These are phyloP conservation scores for Arthrobotrys sphaeroides DNA, from an alignment of 2,329 filamentous ascomycete species.

Conservation along the genomic window DNA sequence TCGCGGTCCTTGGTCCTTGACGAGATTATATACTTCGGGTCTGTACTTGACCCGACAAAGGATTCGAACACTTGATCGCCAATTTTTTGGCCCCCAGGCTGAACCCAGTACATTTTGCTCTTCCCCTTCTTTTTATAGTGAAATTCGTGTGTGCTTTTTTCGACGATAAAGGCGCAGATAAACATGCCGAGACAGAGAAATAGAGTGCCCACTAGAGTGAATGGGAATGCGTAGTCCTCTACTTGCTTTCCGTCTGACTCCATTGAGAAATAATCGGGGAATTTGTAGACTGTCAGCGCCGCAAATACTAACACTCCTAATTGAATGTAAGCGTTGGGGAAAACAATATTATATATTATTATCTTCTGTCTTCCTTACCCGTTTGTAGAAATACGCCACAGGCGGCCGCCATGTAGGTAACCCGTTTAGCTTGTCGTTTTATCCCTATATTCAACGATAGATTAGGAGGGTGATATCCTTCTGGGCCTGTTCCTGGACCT, in stretches of 20 bases:
- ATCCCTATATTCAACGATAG: conserved; percentile 47
- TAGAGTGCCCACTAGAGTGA: conserved; percentile 32
- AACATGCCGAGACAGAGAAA: conserved; percentile 46
- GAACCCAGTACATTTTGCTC: conserved; percentile 51
- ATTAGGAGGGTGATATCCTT: conserved; percentile 27
- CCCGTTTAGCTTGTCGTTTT: neutral
- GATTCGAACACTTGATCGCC: conserved; percentile 54
- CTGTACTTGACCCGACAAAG: conserved; percentile 7
- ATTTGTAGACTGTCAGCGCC: neutral
- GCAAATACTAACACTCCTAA: conserved; percentile 49
- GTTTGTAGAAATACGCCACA: conserved; percentile 40
- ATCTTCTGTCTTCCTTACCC: neutral
- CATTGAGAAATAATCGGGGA: neutral
- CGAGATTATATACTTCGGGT: conserved; percentile 14
- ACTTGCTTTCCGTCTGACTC: neutral
- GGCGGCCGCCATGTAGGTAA: conserved; percentile 14
- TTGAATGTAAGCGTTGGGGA: neutral
- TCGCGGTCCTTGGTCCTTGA: neutral
- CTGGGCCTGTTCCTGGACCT: neutral
- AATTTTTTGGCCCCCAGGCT: conserved; percentile 52
- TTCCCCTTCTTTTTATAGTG: conserved; percentile 1
- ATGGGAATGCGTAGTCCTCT: conserved; percentile 22
- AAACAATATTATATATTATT: too few relatives aligned
- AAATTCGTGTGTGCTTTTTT: conserved; percentile 5
- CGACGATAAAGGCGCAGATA: conserved; percentile 51